Percentiles rank a stretch among this genome's conserved stretches.
phyloP scores from a whole-genome alignment of 1,284 basidiomycete species.

The Prillingera fragicola region DNA sequence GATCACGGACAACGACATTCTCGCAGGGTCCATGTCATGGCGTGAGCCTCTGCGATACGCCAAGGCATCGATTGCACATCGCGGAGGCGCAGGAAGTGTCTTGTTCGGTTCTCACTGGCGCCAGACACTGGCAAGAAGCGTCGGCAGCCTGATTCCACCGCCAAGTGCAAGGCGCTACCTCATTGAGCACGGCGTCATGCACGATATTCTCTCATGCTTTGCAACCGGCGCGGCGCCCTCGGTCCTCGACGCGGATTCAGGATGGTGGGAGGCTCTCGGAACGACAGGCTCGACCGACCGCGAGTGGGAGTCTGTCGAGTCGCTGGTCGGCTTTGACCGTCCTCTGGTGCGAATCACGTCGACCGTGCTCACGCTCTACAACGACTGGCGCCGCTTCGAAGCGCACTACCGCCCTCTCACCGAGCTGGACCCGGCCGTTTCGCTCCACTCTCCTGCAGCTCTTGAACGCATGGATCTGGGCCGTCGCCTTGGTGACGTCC shows the following conservation, averaged over 20 bases:
- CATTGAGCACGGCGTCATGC: slow-evolving; percentile 29
- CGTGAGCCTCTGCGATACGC: slow-evolving; percentile 29
- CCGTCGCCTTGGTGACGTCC: slow-evolving; percentile 12
- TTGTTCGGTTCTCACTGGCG: slow-evolving; percentile 23
- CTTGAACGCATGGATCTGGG: slow-evolving; percentile 15
- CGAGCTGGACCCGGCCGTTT: slow-evolving; percentile 14
- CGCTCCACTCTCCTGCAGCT: slow-evolving; percentile 12
- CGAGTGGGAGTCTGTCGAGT: slow-evolving; percentile 30
- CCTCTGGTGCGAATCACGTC: slow-evolving; percentile 20
- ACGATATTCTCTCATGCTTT: slow-evolving; percentile 25
- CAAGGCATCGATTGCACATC: slow-evolving; percentile 20
- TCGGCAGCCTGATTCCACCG: slow-evolving; percentile 1
- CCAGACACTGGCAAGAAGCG: slow-evolving; percentile 3
- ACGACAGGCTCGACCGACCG: slow-evolving; percentile 15
- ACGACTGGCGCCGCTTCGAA: slow-evolving; percentile 16
- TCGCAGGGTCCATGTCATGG: slow-evolving; percentile 31
- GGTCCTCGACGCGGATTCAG: slow-evolving; percentile 20
- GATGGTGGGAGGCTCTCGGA: slow-evolving; percentile 30
- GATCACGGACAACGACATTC: slow-evolving; percentile 28
- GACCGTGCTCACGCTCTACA: slow-evolving; percentile 10
- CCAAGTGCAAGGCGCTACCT: slow-evolving; percentile 18
- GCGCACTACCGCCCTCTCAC: slow-evolving; percentile 17
- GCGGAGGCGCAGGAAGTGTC: slow-evolving; percentile 30
- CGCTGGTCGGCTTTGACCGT: slow-evolving; percentile 28
- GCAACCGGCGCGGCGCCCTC: slow-evolving; percentile 21